A percentile compares a stretch with the other conserved stretches of the same genome.
phyloP scores from a whole-genome alignment of 805 yeast genomes.

The Candida krabiensis region DNA sequence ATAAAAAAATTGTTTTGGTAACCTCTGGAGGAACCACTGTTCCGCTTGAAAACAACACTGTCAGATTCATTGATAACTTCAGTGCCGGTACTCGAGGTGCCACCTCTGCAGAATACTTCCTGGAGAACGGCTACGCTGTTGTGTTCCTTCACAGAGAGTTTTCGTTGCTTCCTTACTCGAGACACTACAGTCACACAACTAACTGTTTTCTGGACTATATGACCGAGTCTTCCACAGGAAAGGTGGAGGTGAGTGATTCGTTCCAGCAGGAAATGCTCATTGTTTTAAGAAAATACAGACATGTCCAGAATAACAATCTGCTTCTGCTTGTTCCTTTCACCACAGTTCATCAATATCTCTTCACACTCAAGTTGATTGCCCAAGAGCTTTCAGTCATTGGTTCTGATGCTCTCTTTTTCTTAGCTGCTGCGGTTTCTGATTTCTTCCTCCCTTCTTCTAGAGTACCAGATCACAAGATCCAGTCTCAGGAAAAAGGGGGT shows the following conservation, averaged over 20 bases:
- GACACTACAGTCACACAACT: constrained; percentile 83
- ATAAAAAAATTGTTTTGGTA: constrained; percentile 68
- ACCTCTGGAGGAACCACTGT: constrained; percentile 99
- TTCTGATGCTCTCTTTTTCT: constrained; percentile 66
- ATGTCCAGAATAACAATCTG: constrained; percentile 49
- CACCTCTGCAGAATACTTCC: constrained; percentile 87
- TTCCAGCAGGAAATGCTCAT: constrained; percentile 61
- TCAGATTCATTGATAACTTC: constrained; percentile 93
- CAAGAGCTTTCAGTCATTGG: constrained; percentile 56
- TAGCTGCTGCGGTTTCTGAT: constrained; percentile 98
- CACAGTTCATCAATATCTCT: constrained; percentile 90
- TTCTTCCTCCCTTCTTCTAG: constrained; percentile 86
- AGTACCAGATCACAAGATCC: constrained; percentile 93
- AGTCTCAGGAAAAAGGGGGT: constrained; percentile 68
- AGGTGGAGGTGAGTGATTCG: constrained; percentile 59
- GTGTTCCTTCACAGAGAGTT: constrained; percentile 91
- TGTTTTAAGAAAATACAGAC: constrained; percentile 54
- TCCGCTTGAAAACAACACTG: constrained; percentile 95
- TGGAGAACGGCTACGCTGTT: constrained; percentile 86
- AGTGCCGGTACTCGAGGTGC: constrained; percentile 99
- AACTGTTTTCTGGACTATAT: constrained; percentile 85
- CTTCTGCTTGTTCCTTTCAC: constrained; percentile 84
- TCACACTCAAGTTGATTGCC: constrained; percentile 72
- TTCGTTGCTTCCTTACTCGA: constrained; percentile 87
- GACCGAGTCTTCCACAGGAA: constrained; percentile 47